phyloP scores from a whole-genome alignment of 1,139 yeast species.

The Debaryomyces robertsiae region DNA sequence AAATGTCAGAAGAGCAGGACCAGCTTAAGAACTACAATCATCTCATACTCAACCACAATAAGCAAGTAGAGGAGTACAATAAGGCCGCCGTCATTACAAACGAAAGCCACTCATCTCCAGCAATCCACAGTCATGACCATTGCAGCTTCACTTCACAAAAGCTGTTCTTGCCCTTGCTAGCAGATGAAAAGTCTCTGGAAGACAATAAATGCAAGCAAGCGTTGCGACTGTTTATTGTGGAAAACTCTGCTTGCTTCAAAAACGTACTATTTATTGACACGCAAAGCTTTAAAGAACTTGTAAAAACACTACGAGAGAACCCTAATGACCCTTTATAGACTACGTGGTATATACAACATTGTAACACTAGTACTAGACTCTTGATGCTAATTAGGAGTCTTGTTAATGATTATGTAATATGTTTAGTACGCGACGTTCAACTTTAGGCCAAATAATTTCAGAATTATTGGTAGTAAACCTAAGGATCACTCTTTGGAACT shows the following conservation, averaged over 20 bases:
- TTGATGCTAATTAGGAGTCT: slow-evolving; percentile 4
- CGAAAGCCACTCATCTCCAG: not conserved
- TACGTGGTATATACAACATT: not conserved
- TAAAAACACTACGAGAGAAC: slow-evolving; percentile 11
- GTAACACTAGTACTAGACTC: not conserved
- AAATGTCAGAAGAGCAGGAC: slow-evolving; percentile 10
- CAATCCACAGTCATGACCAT: no score
- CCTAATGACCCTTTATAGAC: slow-evolving; percentile 15
- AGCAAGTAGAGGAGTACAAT: slow-evolving; percentile 16
- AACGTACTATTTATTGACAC: slow-evolving; percentile 15
- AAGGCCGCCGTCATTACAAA: slow-evolving; percentile 11
- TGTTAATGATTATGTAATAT: slow-evolving; percentile 4
- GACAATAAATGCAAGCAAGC: slow-evolving; percentile 13
- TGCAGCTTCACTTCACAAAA: not conserved
- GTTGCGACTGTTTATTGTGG: slow-evolving; percentile 14
- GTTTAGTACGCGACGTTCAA: slow-evolving; percentile 7
- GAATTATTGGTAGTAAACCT: no score
- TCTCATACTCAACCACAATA: slow-evolving; percentile 13
- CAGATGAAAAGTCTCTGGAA: not conserved
- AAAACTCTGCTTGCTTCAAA: slow-evolving; percentile 14
- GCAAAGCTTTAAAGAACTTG: slow-evolving; percentile 12
- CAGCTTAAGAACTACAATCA: slow-evolving; percentile 15
- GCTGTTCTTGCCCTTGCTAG: slow-evolving; percentile 1
- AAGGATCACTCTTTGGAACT: no score
- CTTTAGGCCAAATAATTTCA: not conserved